Evolutionary conservation across 2,329 filamentous ascomycete species (phyloP), one percentile per base, ranked within the genome.

Genomic region (Cryphonectria parasitica): DNA sequence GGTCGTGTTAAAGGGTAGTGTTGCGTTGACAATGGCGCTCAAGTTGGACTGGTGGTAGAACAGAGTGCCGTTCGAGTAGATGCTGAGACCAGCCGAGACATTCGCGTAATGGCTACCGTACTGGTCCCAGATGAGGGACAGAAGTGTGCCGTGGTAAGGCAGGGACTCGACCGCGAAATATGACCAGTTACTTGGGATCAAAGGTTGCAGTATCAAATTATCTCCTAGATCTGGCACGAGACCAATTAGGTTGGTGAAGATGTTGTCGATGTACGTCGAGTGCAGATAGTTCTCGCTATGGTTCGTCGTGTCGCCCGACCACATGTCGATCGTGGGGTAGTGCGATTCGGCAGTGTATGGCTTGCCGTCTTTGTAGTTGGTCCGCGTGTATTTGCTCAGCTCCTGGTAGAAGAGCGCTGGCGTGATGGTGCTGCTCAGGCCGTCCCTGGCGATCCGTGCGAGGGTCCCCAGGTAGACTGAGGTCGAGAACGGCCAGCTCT

Each of bases 181-280:
- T 6, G 60, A 62, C 60, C 60, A 62, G 60, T n/a, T 62, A 34
- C 60, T 62, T 5, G 60, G 60, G 3, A 62, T 8, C 1, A 62
- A 34, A 7, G 60, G 60, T 19, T 62, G 19, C 0, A 62, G 19
- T 1, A 3, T 41, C 10, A 62, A 5, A 5, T 19, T 62, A 17
- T 62, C 60, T 11, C 60, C 60, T 19, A 62, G 36, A 22, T 11
- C 36, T 36, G 60, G 60, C 6, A 62, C 34, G 19, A 62, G 2
- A 8, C 60, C 60, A 17, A 62, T 22, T 3, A 62, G 60, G 19
- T 62, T 62, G 5, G 60, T 62, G 10, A 62, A 62, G 34, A 62
- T 62, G 60, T 62, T 62, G 60, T 62, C 60, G 7, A 62, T 17
- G 28, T 61, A 61, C 11, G 58, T 36, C 17, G 58, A 61, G 58